These are phyloP conservation scores for Exutisphaerella laricina DNA, from an alignment of 2,329 filamentous ascomycete species.

Conservation along the genomic window DNA sequence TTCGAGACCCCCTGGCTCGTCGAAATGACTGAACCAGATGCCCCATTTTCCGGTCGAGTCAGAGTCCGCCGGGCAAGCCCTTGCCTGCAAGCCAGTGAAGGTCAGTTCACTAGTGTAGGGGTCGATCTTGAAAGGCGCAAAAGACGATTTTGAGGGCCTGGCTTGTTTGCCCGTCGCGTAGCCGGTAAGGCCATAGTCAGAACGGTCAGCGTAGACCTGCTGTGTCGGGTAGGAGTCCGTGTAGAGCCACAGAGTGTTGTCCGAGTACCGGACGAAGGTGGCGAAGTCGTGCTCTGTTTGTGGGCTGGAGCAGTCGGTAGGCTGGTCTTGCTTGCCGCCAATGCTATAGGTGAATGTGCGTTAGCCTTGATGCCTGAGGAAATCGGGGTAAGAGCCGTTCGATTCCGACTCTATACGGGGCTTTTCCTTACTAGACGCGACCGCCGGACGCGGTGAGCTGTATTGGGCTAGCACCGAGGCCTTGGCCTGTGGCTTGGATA, in stretches of 20 bases:
- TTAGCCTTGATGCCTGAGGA: no score
- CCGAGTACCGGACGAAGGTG: constrained; percentile 4
- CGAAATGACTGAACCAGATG: neutral
- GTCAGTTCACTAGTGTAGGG: neutral
- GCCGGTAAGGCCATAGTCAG: constrained; percentile 1
- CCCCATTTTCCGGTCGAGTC: neutral
- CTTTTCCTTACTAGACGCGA: no score
- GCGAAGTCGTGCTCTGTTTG: constrained; percentile 2
- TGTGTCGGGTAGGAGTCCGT: neutral
- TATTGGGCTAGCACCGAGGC: neutral
- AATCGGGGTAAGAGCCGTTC: no score
- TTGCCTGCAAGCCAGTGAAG: constrained; percentile 3
- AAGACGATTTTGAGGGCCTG: neutral
- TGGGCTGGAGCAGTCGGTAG: neutral
- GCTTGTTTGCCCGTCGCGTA: neutral
- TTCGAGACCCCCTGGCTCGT: neutral
- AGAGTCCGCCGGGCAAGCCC: constrained; percentile 3
- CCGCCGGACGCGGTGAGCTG: neutral
- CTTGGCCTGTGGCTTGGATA: neutral
- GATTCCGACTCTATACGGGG: no score
- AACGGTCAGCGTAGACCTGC: constrained; percentile 4
- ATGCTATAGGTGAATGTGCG: no score
- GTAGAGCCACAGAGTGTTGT: constrained; percentile 4
- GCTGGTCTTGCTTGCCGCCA: constrained; percentile 3
- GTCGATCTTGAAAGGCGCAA: constrained; percentile 1